Evolutionary conservation across 805 yeast genomes (phyloP).

Genomic region (Starmerella ratchasimensis): DNA sequence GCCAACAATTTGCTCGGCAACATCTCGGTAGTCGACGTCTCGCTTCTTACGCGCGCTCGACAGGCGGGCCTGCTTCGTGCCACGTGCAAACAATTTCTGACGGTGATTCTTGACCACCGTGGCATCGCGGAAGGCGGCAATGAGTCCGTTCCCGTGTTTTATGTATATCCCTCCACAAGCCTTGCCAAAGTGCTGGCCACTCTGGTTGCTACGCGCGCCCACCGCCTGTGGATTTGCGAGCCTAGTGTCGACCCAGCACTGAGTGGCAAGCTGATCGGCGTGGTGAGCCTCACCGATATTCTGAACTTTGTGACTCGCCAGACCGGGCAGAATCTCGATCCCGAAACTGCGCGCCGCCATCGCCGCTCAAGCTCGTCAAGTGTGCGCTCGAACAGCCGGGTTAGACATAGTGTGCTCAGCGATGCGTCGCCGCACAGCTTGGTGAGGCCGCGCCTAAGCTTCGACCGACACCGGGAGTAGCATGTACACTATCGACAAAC

Average conservation of each 20-base stretch:
- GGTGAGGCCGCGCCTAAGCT: slow-evolving; percentile 13
- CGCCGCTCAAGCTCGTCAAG: slow-evolving; percentile 37
- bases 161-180: slow-evolving; percentile 66
- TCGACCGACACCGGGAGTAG: slow-evolving; percentile 9
- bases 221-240: slow-evolving; percentile 42
- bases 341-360: slow-evolving; percentile 75
- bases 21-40: slow-evolving; percentile 87
- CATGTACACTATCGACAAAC: neutral
- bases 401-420: slow-evolving; percentile 14
- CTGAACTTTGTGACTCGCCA: slow-evolving; percentile 65
- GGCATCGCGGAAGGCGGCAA: slow-evolving; percentile 81
- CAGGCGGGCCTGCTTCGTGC: slow-evolving; percentile 71
- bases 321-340: slow-evolving; percentile 63
- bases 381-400: slow-evolving; percentile 18
- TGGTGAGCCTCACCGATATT: slow-evolving; percentile 81
- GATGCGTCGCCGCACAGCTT: slow-evolving; percentile 7
- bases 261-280: slow-evolving; percentile 76
- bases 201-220: slow-evolving; percentile 87
- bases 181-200: slow-evolving; percentile 86
- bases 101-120: slow-evolving; percentile 71
- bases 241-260: slow-evolving; percentile 22
- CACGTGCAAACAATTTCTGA: slow-evolving; percentile 75
- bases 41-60: slow-evolving; percentile 72
- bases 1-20: slow-evolving; percentile 70
- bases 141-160: slow-evolving; percentile 93